Conservation (phyloP, 108 stramenopile genomes). For the Pseudonitzschia multiseries region DNA sequence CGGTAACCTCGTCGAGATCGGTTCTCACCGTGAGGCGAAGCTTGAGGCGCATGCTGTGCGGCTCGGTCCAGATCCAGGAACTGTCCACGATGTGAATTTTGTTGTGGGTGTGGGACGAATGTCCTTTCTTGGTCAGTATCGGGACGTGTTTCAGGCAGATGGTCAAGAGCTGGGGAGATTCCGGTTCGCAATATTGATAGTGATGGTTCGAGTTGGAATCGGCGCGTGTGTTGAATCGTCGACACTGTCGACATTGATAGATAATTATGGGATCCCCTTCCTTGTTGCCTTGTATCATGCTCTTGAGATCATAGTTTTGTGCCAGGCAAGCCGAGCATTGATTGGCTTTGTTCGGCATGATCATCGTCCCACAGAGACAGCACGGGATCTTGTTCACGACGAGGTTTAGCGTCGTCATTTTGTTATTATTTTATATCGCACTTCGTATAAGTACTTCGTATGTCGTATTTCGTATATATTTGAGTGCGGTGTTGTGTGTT, state of each 20-base stretch:
- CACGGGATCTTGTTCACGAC: slow-evolving; percentile 62
- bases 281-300: slow-evolving; percentile 43
- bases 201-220: slow-evolving; percentile 3
- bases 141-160: slow-evolving; percentile 93
- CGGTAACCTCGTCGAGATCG: slow-evolving; percentile 70
- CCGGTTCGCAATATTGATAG: slow-evolving; percentile 71
- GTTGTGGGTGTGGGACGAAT: slow-evolving; percentile 29
- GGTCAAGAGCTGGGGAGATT: slow-evolving; percentile 91
- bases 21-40: slow-evolving; percentile 90
- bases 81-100: slow-evolving; percentile 81
- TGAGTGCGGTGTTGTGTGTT: not conserved
- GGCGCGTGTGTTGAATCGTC: slow-evolving; percentile 54
- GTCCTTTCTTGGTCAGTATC: slow-evolving; percentile 47
- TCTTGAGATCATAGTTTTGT: slow-evolving; percentile 55
- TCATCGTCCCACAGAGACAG: slow-evolving; percentile 76
- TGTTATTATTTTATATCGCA: no score
- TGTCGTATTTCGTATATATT: not conserved
- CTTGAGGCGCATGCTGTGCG: slow-evolving; percentile 92
- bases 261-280: slow-evolving; percentile 44
- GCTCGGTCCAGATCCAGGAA: slow-evolving; percentile 98
- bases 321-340: slow-evolving; percentile 80
- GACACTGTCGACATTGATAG: slow-evolving; percentile 92
- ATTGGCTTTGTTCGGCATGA: slow-evolving; percentile 83
- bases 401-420: not conserved
- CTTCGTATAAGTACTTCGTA: not conserved